These are phyloP conservation scores for Schizonepeta tenuifolia DNA, from an alignment of 257 asterid species.

Conservation along the genomic window DNA sequence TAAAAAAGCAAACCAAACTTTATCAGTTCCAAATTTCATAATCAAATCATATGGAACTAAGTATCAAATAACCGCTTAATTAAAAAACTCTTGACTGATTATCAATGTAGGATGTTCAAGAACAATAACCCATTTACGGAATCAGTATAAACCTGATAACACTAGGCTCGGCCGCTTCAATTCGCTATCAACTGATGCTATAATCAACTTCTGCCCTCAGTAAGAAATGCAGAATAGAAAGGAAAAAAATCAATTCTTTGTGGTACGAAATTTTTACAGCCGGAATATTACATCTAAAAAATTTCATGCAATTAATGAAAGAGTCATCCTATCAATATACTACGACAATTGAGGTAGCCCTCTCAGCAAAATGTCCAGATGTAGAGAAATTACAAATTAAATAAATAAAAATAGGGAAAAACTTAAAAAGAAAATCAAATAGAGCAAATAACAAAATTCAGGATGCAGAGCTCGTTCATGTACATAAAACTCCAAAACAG, in stretches of 20 bases:
- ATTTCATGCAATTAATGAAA: slow-evolving; percentile 9
- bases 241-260: slow-evolving; percentile 21
- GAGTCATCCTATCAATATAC: neutral
- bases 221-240: slow-evolving; percentile 17
- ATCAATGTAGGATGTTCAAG: neutral
- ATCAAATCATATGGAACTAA: slow-evolving; percentile 8
- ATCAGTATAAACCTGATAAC: slow-evolving; percentile 32
- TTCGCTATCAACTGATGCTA: slow-evolving; percentile 12
- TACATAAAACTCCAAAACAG: neutral
- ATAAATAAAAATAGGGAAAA: no score
- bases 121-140: neutral
- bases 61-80: neutral
- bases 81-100: neutral
- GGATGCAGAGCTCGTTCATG: neutral
- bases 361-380: neutral
- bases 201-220: slow-evolving; percentile 25
- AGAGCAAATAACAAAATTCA: neutral
- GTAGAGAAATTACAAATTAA: neutral
- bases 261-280: slow-evolving; percentile 8
- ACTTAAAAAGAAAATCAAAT: neutral
- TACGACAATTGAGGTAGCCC: slow-evolving; percentile 19
- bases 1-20: neutral
- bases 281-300: slow-evolving; percentile 1
- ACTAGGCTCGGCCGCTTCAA: slow-evolving; percentile 26
- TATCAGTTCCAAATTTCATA: neutral